phyloP scores from a whole-genome alignment of 768 basidiomycete genomes.

The Podaxis sp. region DNA sequence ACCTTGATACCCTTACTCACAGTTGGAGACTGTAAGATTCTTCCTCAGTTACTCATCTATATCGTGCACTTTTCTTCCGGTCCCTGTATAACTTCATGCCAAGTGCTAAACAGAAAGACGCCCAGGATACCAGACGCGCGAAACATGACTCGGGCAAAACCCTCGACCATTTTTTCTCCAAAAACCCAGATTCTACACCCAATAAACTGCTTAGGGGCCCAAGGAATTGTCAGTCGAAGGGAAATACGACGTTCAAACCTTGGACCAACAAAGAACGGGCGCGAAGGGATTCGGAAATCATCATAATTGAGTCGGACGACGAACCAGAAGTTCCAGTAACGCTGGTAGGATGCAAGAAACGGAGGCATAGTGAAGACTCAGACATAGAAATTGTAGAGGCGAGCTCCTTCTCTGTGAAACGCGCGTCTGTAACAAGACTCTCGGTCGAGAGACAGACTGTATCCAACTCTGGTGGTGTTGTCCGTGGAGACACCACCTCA shows the following conservation, averaged over 20 bases:
- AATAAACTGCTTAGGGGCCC: neutral
- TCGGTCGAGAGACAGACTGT: neutral
- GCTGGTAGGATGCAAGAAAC: constrained; percentile 22
- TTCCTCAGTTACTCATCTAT: neutral
- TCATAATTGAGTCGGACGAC: constrained; percentile 64
- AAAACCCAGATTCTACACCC: neutral
- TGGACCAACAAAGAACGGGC: neutral
- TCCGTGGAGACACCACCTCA: neutral
- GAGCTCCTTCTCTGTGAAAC: neutral
- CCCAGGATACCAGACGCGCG: neutral
- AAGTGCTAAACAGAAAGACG: neutral
- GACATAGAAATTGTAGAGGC: constrained; percentile 13
- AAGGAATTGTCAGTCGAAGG: neutral
- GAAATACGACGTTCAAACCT: neutral
- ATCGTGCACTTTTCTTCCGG: neutral
- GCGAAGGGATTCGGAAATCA: constrained; percentile 36
- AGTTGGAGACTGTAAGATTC: no score
- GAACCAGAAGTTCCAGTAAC: constrained; percentile 40
- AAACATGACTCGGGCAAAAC: constrained; percentile 2
- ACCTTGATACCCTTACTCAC: no score
- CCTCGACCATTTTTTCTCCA: constrained; percentile 10
- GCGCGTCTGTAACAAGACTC: neutral
- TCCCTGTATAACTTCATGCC: constrained; percentile 1
- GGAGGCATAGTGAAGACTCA: constrained; percentile 19
- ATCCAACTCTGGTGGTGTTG: neutral